Conservation (phyloP, 139 green algal genomes). For the Volvox reticuliferus region DNA sequence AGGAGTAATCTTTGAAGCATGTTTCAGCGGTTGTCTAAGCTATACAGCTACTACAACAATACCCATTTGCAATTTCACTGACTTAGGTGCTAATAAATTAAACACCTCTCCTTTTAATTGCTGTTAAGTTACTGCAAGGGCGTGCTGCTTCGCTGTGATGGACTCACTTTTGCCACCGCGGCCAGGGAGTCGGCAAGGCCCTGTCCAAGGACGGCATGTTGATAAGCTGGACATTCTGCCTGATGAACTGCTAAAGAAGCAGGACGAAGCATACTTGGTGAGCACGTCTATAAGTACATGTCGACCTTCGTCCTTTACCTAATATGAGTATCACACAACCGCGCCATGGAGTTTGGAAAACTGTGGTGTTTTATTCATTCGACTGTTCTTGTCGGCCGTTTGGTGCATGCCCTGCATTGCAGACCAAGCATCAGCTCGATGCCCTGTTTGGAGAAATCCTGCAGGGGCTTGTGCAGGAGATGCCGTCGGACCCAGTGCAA, state of each 20-base stretch:
- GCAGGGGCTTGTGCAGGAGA: slow-evolving; percentile 37
- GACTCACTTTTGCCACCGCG: slow-evolving; percentile 26
- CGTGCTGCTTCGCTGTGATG: background rate
- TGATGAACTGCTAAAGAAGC: slow-evolving; percentile 46
- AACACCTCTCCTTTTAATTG: too few species aligned
- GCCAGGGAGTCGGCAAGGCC: slow-evolving; percentile 4
- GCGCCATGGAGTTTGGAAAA: too few species aligned
- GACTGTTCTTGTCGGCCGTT: too few species aligned
- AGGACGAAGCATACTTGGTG: slow-evolving; percentile 51
- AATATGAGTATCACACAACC: too few species aligned
- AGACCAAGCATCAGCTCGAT: slow-evolving; percentile 55
- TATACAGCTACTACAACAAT: too few species aligned
- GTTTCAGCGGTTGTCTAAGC: too few species aligned
- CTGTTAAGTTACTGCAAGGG: background rate
- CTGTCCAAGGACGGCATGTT: slow-evolving; percentile 32
- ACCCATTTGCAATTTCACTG: too few species aligned
- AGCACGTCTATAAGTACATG: background rate
- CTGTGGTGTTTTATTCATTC: too few species aligned
- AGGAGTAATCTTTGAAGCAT: too few species aligned
- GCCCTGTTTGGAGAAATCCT: slow-evolving; percentile 47
- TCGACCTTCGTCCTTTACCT: background rate
- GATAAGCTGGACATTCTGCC: slow-evolving; percentile 47
- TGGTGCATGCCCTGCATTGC: background rate
- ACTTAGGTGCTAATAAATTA: too few species aligned
- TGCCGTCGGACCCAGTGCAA: slow-evolving; percentile 55